Evolutionary conservation across 2,329 filamentous ascomycete species (phyloP).

Genomic region (Diaporthe ampelina): DNA sequence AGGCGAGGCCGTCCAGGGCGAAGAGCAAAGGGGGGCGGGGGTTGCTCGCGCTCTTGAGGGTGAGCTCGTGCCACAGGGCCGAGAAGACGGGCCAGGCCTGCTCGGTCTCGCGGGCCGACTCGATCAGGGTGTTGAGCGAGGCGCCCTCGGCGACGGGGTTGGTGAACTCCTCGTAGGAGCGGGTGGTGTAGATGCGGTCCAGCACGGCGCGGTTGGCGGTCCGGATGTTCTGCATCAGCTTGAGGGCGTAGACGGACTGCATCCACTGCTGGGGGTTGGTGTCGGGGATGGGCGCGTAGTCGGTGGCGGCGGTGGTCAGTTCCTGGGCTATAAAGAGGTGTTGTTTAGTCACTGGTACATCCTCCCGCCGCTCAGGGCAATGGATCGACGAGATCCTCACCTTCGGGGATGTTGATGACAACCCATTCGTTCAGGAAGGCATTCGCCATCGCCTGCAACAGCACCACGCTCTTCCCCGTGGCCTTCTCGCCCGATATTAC

Average conservation of each 20-base stretch:
- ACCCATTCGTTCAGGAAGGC: constrained; percentile 88
- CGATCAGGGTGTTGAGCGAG: constrained; percentile 77
- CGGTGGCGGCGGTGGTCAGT: constrained; percentile 82
- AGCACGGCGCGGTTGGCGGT: constrained; percentile 80
- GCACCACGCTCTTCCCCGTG: constrained; percentile 88
- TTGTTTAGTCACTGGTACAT: background rate
- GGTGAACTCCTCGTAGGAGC: constrained; percentile 59
- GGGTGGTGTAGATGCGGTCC: constrained; percentile 59
- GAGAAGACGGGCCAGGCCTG: constrained; percentile 85
- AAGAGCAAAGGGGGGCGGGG: constrained; percentile 75
- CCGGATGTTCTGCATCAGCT: constrained; percentile 79
- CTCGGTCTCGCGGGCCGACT: constrained; percentile 80
- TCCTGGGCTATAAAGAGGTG: constrained; percentile 74
- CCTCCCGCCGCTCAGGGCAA: background rate
- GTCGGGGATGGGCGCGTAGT: constrained; percentile 79
- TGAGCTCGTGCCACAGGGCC: constrained; percentile 85
- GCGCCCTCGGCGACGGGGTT: constrained; percentile 69
- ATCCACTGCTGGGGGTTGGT: constrained; percentile 74
- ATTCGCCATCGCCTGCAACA: constrained; percentile 87
- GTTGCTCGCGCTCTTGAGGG: constrained; percentile 55
- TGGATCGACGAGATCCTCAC: constrained; percentile 62
- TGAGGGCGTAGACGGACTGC: constrained; percentile 83
- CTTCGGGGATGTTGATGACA: constrained; percentile 90
- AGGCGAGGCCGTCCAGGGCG: constrained; percentile 81
- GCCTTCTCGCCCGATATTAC: constrained; percentile 81